These are phyloP conservation scores for Trebouxiophyceae sp. DNA, from an alignment of 163 green algal genomes.

Conservation along the genomic window DNA sequence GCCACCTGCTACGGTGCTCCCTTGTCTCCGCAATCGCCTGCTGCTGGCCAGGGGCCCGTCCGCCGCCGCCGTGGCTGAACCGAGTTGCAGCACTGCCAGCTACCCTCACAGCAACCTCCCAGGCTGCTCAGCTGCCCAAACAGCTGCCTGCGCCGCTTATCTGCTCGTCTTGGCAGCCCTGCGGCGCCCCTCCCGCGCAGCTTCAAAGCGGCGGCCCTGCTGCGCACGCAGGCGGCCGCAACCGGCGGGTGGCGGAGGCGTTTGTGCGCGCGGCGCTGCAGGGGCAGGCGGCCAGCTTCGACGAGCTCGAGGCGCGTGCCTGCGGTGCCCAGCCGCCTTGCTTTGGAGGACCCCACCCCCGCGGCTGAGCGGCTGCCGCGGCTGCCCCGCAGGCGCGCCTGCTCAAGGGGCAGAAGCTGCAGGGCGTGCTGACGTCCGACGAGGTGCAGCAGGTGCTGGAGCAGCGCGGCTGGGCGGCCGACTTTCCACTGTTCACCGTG, in stretches of 20 bases:
- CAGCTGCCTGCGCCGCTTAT: too few relatives aligned
- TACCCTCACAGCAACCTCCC: too few relatives aligned
- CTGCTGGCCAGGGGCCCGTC: too few relatives aligned
- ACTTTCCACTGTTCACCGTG: conserved; percentile 39
- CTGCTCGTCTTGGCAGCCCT: too few relatives aligned
- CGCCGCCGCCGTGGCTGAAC: too few relatives aligned
- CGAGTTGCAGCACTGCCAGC: too few relatives aligned
- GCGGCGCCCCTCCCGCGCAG: too few relatives aligned
- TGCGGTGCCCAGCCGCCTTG: not conserved
- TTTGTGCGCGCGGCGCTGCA: conserved; percentile 25
- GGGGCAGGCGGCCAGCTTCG: conserved; percentile 32
- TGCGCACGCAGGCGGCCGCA: conserved; percentile 42
- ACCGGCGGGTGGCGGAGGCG: conserved; percentile 54
- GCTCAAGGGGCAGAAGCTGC: conserved; percentile 74
- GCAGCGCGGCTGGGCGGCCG: conserved; percentile 20
- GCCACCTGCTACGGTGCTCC: conserved; percentile 58
- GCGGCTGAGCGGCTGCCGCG: not conserved
- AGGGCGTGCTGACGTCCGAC: conserved; percentile 69
- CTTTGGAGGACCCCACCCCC: not conserved
- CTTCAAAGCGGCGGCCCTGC: too few relatives aligned
- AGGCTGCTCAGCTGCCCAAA: too few relatives aligned
- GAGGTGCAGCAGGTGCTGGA: conserved; percentile 61
- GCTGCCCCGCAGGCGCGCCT: conserved; percentile 35
- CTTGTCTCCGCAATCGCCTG: not conserved
- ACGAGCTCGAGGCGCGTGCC: conserved; percentile 38